Evolutionary conservation across 805 yeast species (phyloP).

Genomic region (Yamadazyma scolyti): DNA sequence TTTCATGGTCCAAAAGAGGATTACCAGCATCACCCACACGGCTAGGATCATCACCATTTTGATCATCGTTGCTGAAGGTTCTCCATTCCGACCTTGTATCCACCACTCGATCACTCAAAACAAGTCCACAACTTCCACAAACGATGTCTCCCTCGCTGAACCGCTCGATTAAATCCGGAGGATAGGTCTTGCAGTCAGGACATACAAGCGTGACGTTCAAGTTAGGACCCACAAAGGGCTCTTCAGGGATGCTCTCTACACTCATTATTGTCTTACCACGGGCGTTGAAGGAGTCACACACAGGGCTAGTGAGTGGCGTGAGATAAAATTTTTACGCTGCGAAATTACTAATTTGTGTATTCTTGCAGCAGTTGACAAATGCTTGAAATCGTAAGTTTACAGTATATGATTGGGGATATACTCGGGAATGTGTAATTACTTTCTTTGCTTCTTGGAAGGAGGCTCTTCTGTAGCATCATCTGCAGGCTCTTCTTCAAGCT

Average conservation of each 20-base stretch:
- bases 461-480: conserved; percentile 1
- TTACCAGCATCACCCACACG: conserved; percentile 99
- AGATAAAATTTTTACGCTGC: too few species aligned
- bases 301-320: too few species aligned
- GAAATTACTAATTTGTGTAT: too few species aligned
- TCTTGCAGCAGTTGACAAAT: too few species aligned
- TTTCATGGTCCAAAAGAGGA: conserved; percentile 86
- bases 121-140: conserved; percentile 96
- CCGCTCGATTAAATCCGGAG: conserved; percentile 92
- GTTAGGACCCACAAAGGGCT: conserved; percentile 62
- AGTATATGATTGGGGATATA: too few species aligned
- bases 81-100: conserved; percentile 99
- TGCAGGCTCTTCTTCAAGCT: conserved; percentile 19
- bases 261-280: conserved; percentile 2
- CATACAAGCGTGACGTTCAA: conserved; percentile 86
- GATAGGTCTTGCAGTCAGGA: conserved; percentile 93
- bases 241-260: conserved; percentile 9
- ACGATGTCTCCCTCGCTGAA: conserved; percentile 97
- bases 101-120: conserved; percentile 84
- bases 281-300: not conserved
- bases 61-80: conserved; percentile 96
- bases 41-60: conserved; percentile 95
- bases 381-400: too few species aligned
- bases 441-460: too few species aligned
- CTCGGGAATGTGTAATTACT: too few species aligned